phyloP scores from a whole-genome alignment of 257 asterid species.

The Plantago ovata region DNA sequence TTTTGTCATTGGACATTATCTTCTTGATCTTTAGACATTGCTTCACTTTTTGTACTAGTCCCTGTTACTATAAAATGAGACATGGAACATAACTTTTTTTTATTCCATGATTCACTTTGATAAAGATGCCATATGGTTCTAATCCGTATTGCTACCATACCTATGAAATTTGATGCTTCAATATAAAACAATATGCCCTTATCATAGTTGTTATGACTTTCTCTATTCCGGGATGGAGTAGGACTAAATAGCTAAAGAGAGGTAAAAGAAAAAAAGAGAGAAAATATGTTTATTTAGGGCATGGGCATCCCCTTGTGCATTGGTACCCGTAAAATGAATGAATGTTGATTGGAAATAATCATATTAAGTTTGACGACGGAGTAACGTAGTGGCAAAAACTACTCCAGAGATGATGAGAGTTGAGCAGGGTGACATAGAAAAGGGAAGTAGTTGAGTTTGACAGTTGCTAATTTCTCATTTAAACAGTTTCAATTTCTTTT shows the following conservation, averaged over 20 bases:
- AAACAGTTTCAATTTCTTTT: too few species aligned
- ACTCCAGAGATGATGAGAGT: too few species aligned
- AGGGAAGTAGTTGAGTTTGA: too few species aligned
- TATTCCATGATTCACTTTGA: conserved; percentile 28
- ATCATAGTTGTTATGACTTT: conserved; percentile 12
- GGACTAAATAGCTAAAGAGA: too few species aligned
- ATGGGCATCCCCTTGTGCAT: neutral
- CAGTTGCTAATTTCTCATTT: too few species aligned
- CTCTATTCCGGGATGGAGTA: neutral
- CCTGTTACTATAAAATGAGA: conserved; percentile 24
- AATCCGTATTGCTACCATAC: conserved; percentile 17
- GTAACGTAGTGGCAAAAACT: too few species aligned
- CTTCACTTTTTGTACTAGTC: conserved; percentile 5
- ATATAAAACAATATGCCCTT: conserved; percentile 10
- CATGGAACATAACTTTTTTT: conserved; percentile 26
- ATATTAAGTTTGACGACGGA: too few species aligned
- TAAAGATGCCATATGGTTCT: conserved; percentile 22
- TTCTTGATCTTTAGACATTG: neutral
- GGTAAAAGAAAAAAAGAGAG: too few species aligned
- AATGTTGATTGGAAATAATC: too few species aligned
- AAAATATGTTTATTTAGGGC: too few species aligned
- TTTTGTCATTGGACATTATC: neutral
- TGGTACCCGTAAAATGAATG: neutral
- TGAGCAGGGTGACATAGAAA: too few species aligned
- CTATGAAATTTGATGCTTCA: conserved; percentile 3